These are phyloP conservation scores for Halophytophthora batemanensis DNA, from an alignment of 352 stramenopile species.

Conservation along the genomic window DNA sequence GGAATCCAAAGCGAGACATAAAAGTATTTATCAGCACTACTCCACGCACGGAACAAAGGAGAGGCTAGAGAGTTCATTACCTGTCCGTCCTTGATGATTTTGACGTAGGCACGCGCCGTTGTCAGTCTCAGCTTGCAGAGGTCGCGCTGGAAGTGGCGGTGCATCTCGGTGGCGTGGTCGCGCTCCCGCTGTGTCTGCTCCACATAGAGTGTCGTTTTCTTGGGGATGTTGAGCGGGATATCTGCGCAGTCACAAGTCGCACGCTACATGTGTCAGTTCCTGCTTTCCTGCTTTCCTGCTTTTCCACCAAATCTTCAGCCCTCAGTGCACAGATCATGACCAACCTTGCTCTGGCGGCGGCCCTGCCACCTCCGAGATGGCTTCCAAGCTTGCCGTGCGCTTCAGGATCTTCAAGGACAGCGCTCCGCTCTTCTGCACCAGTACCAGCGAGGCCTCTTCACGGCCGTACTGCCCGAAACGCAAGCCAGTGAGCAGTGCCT, in stretches of 20 bases:
- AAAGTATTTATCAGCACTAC: no score
- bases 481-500: slow-evolving; percentile 71
- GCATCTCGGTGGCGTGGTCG: slow-evolving; percentile 89
- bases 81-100: slow-evolving; percentile 88
- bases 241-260: slow-evolving; percentile 28
- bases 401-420: slow-evolving; percentile 89
- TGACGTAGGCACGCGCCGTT: slow-evolving; percentile 86
- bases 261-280: no score
- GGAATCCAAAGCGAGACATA: no score
- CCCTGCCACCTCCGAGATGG: slow-evolving; percentile 64
- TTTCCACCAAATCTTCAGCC: no score
- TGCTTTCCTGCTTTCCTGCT: no score
- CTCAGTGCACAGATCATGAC: neutral
- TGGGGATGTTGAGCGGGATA: slow-evolving; percentile 90
- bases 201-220: slow-evolving; percentile 94
- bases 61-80: slow-evolving; percentile 14
- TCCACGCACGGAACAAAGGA: neutral
- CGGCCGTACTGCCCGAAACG: slow-evolving; percentile 86
- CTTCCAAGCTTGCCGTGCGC: slow-evolving; percentile 75
- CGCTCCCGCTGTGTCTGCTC: slow-evolving; percentile 91
- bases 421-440: slow-evolving; percentile 76
- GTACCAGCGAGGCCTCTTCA: slow-evolving; percentile 83
- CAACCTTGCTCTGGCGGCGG: slow-evolving; percentile 82
- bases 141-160: slow-evolving; percentile 89
- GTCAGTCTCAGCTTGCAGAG: slow-evolving; percentile 88